Conservation (phyloP, 805 yeast species). For the Tetrapisispora arboricola region DNA sequence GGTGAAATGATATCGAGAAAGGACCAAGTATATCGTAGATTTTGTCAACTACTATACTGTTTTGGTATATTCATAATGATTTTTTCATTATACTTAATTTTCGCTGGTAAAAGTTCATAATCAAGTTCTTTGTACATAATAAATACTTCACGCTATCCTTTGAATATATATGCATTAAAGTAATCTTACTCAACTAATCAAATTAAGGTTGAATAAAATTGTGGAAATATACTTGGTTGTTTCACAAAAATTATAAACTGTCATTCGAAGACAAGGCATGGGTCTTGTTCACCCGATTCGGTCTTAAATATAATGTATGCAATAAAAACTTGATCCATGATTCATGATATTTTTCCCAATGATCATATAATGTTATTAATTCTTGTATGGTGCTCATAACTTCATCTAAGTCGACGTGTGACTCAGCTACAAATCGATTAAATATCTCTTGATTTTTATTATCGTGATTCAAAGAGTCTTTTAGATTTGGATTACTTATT, state of each 20-base stretch:
- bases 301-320: slow-evolving; percentile 24
- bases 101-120: background rate
- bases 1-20: slow-evolving; percentile 23
- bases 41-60: slow-evolving; percentile 44
- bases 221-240: too few species aligned
- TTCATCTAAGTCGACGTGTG: slow-evolving; percentile 68
- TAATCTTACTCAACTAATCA: too few species aligned
- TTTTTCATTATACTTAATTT: slow-evolving; percentile 19
- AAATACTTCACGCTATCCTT: too few species aligned
- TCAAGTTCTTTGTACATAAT: too few species aligned
- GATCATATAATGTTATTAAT: slow-evolving; percentile 65
- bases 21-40: slow-evolving; percentile 28
- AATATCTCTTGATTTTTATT: slow-evolving; percentile 14
- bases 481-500: background rate
- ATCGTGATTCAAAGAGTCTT: background rate
- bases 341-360: slow-evolving; percentile 83
- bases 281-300: slow-evolving; percentile 1
- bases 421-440: slow-evolving; percentile 50
- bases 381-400: slow-evolving; percentile 80
- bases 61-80: slow-evolving; percentile 70
- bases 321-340: slow-evolving; percentile 35
- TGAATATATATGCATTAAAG: background rate
- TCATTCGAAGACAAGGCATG: background rate
- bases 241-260: background rate
- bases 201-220: too few species aligned